Base-by-base conservation (phyloP, 306 rosid genomes). In the Lathyrus sativus region DNA sequence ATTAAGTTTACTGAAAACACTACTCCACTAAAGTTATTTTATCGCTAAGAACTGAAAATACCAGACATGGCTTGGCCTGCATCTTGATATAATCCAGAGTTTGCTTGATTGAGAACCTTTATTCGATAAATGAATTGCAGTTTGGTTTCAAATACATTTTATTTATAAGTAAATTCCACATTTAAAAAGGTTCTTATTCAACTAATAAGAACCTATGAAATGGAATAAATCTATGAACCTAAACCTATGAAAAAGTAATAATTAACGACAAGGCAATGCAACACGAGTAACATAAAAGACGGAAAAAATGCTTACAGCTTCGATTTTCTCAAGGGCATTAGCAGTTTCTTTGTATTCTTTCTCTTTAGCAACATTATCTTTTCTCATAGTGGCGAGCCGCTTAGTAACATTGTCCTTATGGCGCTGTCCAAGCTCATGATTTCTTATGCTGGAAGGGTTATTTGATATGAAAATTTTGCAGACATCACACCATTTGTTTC, bases 401-500 rank as follows among this genome's bases (percentile, higher is more conserved):
- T 88, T 86, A 11, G 97, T 42, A 65, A 93, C 97, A 78, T 76
- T 85, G 43, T 93, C 99, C 78, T 88, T 93, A 72, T 93, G 99
- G 5, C 96, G 97, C 63, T 74, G 78, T 28, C 99, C 97, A 5
- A 93, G 99, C 63, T 93, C 99, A 80, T 93, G 99, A 68, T 93
- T 93, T 74, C 96, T 77, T 46, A 93, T 82, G 70, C 97, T 86
- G 7, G 89, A 67, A 11, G 97, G 92, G 69, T 93, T 93, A 76
- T 85, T 85, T 12, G 99, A 90, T 79, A 93, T 80, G 74, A 77
- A 90, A 72, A 93, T 93, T 82, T 90, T 90, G 88, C 99, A 88
- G 54, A 93, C 87, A 73, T 93, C 96, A 13, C 99, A 93, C 99
- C 99, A 93, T 73, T 93, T 88, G 88, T 90, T 93, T 46, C 99